A percentile compares a stretch with the other conserved stretches of the same genome.
These are phyloP conservation scores for Yamadazyma pseudoaaseri DNA, from an alignment of 1,139 yeast species.

Conservation along the genomic window DNA sequence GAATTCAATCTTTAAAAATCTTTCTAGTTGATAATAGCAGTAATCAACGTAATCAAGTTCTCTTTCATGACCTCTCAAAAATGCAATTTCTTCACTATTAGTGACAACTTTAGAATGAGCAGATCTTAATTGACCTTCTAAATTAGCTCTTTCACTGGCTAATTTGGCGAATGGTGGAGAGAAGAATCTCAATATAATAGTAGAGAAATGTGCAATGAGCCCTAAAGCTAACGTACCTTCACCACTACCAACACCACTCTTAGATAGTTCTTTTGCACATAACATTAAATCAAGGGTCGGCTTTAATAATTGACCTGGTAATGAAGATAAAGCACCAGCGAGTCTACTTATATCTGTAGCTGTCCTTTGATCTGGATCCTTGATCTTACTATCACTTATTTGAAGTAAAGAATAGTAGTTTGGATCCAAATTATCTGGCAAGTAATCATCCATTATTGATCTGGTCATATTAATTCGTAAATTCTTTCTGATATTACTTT, in stretches of 20 bases:
- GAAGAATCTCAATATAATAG: conserved; percentile 66
- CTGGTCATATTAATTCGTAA: conserved; percentile 68
- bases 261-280: conserved; percentile 79
- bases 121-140: conserved; percentile 84
- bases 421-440: conserved; percentile 58
- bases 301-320: conserved; percentile 85
- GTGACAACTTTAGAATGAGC: conserved; percentile 79
- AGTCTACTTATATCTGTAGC: conserved; percentile 78
- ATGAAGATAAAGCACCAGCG: conserved; percentile 65
- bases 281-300: conserved; percentile 80
- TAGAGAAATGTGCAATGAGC: conserved; percentile 76
- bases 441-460: conserved; percentile 61
- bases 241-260: conserved; percentile 73
- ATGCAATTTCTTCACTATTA: conserved; percentile 84
- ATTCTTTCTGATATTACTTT: conserved; percentile 62
- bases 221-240: conserved; percentile 87
- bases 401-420: conserved; percentile 51
- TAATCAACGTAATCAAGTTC: conserved; percentile 79
- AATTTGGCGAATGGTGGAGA: conserved; percentile 90
- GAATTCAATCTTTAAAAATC: conserved; percentile 75
- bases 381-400: conserved; percentile 53
- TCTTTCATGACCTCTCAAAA: conserved; percentile 76
- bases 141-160: conserved; percentile 72
- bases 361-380: conserved; percentile 81
- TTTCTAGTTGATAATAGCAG: conserved; percentile 78